Conservation (phyloP, 2,329 filamentous ascomycete species). For the Microdochium bolleyi region DNA sequence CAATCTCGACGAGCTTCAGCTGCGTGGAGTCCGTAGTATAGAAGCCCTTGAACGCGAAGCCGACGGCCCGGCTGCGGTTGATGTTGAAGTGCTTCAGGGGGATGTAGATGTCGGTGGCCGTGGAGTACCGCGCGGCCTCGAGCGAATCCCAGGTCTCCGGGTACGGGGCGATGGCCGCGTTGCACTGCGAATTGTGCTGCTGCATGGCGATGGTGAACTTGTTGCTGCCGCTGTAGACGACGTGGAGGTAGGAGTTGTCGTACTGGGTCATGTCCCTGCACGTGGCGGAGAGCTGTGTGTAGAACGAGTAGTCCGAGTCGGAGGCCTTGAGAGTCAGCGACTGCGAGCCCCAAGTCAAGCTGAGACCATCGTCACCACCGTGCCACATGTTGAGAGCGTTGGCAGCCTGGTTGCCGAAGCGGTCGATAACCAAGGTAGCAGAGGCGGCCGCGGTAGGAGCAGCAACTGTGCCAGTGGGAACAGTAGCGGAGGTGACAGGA, state of each 20-base stretch:
- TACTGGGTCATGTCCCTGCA: constrained; percentile 50
- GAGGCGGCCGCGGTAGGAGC: constrained; percentile 36
- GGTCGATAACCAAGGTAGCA: constrained; percentile 49
- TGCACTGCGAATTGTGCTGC: constrained; percentile 57
- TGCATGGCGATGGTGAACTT: constrained; percentile 58
- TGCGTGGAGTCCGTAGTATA: constrained; percentile 42
- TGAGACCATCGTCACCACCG: constrained; percentile 53
- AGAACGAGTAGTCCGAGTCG: constrained; percentile 54
- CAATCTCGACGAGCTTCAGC: constrained; percentile 53
- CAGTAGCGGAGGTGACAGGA: constrained; percentile 27
- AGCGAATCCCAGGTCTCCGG: constrained; percentile 62
- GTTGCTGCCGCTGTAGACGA: constrained; percentile 53
- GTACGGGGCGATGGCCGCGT: constrained; percentile 45
- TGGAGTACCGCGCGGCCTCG: constrained; percentile 51
- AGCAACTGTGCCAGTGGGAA: constrained; percentile 37
- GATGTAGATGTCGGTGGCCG: constrained; percentile 52
- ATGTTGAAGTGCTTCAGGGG: constrained; percentile 60
- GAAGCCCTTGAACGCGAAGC: constrained; percentile 58
- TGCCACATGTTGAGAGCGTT: constrained; percentile 61
- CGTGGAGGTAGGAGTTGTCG: constrained; percentile 53
- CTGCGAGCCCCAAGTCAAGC: constrained; percentile 39
- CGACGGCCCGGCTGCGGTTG: constrained; percentile 45
- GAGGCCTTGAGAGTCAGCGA: constrained; percentile 47
- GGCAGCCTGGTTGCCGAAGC: constrained; percentile 40
- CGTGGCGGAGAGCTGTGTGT: constrained; percentile 45